Percentiles rank a stretch among this genome's conserved stretches.
Evolutionary conservation across 2,329 filamentous ascomycete genomes (phyloP).

Genomic region (Talaromyces albobiverticillius): DNA sequence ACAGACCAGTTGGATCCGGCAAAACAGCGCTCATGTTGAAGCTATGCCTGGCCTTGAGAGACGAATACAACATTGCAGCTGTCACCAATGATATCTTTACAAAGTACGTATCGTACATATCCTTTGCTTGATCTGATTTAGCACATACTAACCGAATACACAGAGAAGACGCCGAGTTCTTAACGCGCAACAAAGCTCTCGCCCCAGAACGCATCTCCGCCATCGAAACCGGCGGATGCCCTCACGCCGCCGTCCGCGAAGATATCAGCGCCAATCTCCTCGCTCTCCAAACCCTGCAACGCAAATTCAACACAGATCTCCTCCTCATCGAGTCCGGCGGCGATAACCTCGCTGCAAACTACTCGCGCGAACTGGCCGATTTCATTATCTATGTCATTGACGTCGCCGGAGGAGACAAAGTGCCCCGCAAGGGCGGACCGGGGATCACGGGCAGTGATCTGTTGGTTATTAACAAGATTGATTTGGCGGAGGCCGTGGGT

Average conservation of each 20-base stretch:
- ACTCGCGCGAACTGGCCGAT: constrained; percentile 89
- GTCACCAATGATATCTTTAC: constrained; percentile 99
- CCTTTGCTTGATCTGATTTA: too few species aligned
- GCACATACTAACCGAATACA: too few species aligned
- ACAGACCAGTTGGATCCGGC: constrained; percentile 88
- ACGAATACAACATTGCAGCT: constrained; percentile 80
- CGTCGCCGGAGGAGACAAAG: constrained; percentile 93
- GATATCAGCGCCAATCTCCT: constrained; percentile 93
- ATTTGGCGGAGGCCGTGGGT: constrained; percentile 84
- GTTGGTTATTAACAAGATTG: constrained; percentile 95
- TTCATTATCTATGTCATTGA: constrained; percentile 99
- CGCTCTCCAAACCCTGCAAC: constrained; percentile 84
- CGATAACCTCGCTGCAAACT: constrained; percentile 96
- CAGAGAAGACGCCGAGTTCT: constrained; percentile 93
- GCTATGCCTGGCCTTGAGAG: constrained; percentile 79
- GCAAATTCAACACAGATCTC: constrained; percentile 74
- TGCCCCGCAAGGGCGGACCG: constrained; percentile 91
- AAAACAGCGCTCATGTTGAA: constrained; percentile 97
- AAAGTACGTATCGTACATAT: constrained; percentile 40
- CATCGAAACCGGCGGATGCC: constrained; percentile 96
- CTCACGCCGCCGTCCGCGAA: constrained; percentile 94
- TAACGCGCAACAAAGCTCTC: constrained; percentile 80
- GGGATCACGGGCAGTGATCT: constrained; percentile 96
- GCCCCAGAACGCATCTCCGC: constrained; percentile 81
- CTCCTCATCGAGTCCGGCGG: constrained; percentile 94